Evolutionary conservation across 768 basidiomycete genomes (phyloP), one percentile per base, ranked within the genome.

Genomic region (Kwoniella dejecticola): DNA sequence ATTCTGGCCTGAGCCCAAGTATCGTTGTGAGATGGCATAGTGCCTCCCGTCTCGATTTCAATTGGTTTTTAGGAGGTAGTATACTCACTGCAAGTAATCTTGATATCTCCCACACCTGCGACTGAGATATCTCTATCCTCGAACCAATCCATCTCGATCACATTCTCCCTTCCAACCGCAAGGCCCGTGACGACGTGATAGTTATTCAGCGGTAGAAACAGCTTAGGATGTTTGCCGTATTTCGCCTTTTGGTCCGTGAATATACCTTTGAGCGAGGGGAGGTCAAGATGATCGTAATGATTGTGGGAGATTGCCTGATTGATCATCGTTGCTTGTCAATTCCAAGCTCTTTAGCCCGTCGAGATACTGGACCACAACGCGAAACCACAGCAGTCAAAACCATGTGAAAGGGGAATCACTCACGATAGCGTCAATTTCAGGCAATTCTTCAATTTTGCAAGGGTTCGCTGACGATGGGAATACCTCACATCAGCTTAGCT

Each of bases 141-240:
- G 85, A 86, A 87, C 87, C 87, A 88, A 72, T 88, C 87, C 70
- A 88, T 77, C 69, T 83, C 83, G 57, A 84, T 82, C 8, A 82
- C 79, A 45, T 83, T 72, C 4, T 74, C 71, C 0, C 72, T 63
- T 0, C 81, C 79, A 26, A 85, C 77, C 5, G 81, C 81, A 8
- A 53, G 13, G 11, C 62, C 62, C 8, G 53, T 33, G 15, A 83
- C 70, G 4, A 68, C 69, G 6, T 70, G 50, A 1, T 69, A 70
- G 66, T 86, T 87, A 36, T 85, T 84, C 12, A 87, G 80, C 0
- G 86, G 85, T 0, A 85, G 82, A 66, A 87, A 86, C 70, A 87
- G 81, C 63, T 85, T 83, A 0, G 85, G 60, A 83, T 80, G 49
- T 82, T 84, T 38, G 78, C 71, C 0, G 83, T 84, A 57, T 84